Evolutionary conservation across 2,329 filamentous ascomycete genomes (phyloP), one percentile per base, ranked within the genome.

Genomic region (Exophiala lecanii-corni): DNA sequence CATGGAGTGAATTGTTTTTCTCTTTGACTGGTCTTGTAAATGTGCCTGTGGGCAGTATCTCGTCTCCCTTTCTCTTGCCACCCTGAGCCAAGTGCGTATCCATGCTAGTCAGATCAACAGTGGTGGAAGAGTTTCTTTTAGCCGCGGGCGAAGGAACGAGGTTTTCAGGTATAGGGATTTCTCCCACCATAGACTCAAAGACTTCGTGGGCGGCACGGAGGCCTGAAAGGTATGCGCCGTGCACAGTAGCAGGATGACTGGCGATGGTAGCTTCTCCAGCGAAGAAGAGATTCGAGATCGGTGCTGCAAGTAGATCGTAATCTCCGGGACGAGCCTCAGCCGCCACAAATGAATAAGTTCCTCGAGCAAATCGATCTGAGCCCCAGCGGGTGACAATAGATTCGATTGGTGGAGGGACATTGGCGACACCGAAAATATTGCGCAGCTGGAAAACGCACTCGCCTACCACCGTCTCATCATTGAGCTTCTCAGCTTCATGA

Each of bases 231-330:
- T 97, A 98, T 6, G 92, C 94, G 4, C 92, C 92, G 55, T 98
- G 92, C 1, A 98, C 92, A 2, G 92, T 98, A 21, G 94, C 92
- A 9, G 94, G 92, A 61, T 98, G 89, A 1, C 89, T 95, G 35
- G 87, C 89, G 56, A 86, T 96, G 1, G 94, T 98, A 48, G 95
- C 92, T 65, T 98, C 92, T 36, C 92, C 92, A 12, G 91, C 92
- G 64, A 98, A 98, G 65, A 91, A 87, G 6, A 98, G 71, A 52
- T 94, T 94, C 21, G 88, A 89, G 21, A 96, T 73, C 1, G 85
- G 72, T 36, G 78, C 77, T 2, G 92, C 88, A 86, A 98, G 95
- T 21, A 80, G 72, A 61, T 97, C 87, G 65, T 98, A 98, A 62
- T 98, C 92, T 39, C 89, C 85, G 2, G 85, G 78, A 39, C 80